Conservation (phyloP, 169 alveolate genomes). For the Eimeria maxima region DNA sequence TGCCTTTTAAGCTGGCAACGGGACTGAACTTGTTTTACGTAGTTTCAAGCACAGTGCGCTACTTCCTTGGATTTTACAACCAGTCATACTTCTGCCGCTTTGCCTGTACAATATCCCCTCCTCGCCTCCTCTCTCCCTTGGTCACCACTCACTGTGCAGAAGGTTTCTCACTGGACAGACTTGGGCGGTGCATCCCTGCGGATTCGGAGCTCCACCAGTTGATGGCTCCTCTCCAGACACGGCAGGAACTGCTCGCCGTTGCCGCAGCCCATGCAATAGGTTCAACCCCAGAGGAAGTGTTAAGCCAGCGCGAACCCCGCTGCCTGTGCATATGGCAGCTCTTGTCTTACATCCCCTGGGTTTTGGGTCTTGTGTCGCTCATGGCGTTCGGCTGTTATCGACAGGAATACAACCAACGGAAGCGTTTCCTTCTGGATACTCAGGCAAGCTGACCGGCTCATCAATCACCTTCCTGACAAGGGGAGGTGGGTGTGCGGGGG, state of each 20-base stretch:
- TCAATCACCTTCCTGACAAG: not conserved
- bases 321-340: slow-evolving; percentile 77
- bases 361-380: slow-evolving; percentile 70
- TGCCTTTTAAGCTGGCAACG: slow-evolving; percentile 72
- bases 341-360: slow-evolving; percentile 45
- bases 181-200: slow-evolving; percentile 33
- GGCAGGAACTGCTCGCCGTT: slow-evolving; percentile 62
- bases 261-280: slow-evolving; percentile 39
- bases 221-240: slow-evolving; percentile 53
- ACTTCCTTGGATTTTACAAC: slow-evolving; percentile 60
- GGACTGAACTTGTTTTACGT: slow-evolving; percentile 34
- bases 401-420: slow-evolving; percentile 91
- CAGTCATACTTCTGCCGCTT: slow-evolving; percentile 77
- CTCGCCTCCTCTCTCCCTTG: slow-evolving; percentile 43
- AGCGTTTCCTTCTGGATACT: slow-evolving; percentile 87
- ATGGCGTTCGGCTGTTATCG: slow-evolving; percentile 90
- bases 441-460: slow-evolving; percentile 84
- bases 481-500: not conserved
- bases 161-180: slow-evolving; percentile 48
- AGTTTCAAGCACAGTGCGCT: slow-evolving; percentile 53
- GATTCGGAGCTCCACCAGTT: slow-evolving; percentile 5
- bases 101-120: slow-evolving; percentile 54
- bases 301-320: slow-evolving; percentile 65
- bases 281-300: slow-evolving; percentile 55
- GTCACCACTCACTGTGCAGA: slow-evolving; percentile 1